phyloP scores from a whole-genome alignment of 345 rosid genomes.

The Camelina laxa region DNA sequence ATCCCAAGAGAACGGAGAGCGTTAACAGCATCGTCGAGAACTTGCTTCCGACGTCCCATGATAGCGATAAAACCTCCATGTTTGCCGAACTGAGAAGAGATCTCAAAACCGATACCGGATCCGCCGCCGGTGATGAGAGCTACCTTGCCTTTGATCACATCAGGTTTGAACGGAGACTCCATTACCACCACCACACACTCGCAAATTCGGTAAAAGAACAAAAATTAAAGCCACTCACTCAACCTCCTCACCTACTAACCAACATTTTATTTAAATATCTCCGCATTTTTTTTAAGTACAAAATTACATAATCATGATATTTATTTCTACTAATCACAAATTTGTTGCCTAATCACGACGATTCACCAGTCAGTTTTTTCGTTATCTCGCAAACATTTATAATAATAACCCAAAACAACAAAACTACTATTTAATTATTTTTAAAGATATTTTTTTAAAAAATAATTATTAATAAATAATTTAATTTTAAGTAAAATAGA shows the following conservation, averaged over 20 bases:
- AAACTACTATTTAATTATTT: no score
- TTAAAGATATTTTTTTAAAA: no score
- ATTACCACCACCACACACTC: conserved; percentile 34
- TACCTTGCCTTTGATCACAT: conserved; percentile 60
- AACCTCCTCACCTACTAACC: background rate
- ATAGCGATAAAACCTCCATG: conserved; percentile 81
- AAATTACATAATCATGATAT: background rate
- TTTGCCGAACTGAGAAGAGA: conserved; percentile 65
- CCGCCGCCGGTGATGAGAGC: conserved; percentile 86
- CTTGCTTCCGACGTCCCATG: conserved; percentile 78
- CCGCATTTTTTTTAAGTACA: background rate
- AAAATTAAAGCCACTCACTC: background rate
- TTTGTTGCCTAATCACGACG: background rate
- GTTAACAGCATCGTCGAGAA: conserved; percentile 67
- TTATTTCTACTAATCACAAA: no score
- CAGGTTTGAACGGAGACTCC: conserved; percentile 76
- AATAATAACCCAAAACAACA: no score
- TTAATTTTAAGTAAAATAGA: no score
- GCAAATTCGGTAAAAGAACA: background rate
- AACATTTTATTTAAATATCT: background rate
- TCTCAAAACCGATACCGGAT: conserved; percentile 88
- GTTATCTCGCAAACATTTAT: no score
- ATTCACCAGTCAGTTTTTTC: no score
- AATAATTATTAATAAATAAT: no score
- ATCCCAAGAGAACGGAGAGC: conserved; percentile 69